These are phyloP conservation scores for Psilocybe sp. DNA, from an alignment of 768 basidiomycete species.

Conservation along the genomic window DNA sequence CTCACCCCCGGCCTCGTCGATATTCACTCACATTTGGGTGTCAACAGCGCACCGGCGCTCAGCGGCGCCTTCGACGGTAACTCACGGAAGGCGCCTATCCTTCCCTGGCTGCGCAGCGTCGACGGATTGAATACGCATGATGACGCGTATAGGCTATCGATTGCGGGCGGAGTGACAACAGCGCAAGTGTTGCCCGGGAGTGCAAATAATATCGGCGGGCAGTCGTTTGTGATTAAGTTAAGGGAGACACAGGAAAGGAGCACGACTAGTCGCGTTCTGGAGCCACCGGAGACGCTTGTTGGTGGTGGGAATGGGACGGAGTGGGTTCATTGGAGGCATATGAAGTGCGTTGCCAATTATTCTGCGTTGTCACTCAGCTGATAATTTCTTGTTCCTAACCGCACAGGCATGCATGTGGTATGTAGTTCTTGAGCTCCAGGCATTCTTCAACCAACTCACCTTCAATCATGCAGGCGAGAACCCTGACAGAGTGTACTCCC, in stretches of 20 bases:
- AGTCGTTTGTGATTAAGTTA: slow-evolving; percentile 76
- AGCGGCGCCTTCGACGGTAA: slow-evolving; percentile 52
- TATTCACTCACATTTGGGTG: slow-evolving; percentile 45
- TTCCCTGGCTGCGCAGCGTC: slow-evolving; percentile 66
- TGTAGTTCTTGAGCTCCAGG: slow-evolving; percentile 16
- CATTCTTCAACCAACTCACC: slow-evolving; percentile 1
- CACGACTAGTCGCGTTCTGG: slow-evolving; percentile 64
- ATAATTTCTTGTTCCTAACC: neutral
- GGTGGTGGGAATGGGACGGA: slow-evolving; percentile 32
- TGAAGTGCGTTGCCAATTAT: slow-evolving; percentile 51
- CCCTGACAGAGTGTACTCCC: slow-evolving; percentile 41
- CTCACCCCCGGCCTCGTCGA: slow-evolving; percentile 41
- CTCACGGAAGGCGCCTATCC: slow-evolving; percentile 47
- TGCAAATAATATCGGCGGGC: slow-evolving; percentile 66
- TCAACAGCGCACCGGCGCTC: slow-evolving; percentile 23
- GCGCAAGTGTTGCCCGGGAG: slow-evolving; percentile 75
- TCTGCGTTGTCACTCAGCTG: neutral
- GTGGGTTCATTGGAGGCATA: slow-evolving; percentile 62
- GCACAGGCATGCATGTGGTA: slow-evolving; percentile 62
- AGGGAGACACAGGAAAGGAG: slow-evolving; percentile 70
- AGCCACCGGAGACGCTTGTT: slow-evolving; percentile 60
- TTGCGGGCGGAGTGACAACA: slow-evolving; percentile 73
- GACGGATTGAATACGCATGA: slow-evolving; percentile 80
- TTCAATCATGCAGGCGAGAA: slow-evolving; percentile 48
- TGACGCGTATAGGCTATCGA: slow-evolving; percentile 49